Evolutionary conservation across 1,139 yeast species (phyloP).

Genomic region (Martiniozyma asiatica): DNA sequence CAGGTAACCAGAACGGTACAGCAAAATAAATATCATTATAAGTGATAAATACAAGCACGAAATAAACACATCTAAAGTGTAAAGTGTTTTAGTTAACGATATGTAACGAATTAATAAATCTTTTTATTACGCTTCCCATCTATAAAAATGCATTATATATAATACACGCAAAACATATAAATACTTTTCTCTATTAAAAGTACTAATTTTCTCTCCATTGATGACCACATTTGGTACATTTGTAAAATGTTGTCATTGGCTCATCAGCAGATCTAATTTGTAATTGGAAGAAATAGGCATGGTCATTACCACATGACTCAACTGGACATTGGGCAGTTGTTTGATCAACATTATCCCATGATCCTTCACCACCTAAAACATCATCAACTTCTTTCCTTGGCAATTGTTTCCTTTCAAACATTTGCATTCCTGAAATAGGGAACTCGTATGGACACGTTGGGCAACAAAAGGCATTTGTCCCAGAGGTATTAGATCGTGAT

Average conservation of each 20-base stretch:
- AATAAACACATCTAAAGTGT: too few species aligned
- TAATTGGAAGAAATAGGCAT: slow-evolving; percentile 92
- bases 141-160: too few species aligned
- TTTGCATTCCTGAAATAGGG: slow-evolving; percentile 69
- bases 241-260: slow-evolving; percentile 94
- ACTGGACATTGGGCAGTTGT: slow-evolving; percentile 82
- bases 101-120: too few species aligned
- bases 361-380: slow-evolving; percentile 92
- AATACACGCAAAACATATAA: too few species aligned
- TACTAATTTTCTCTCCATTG: slow-evolving; percentile 93
- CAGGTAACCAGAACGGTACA: too few species aligned
- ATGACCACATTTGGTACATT: slow-evolving; percentile 83
- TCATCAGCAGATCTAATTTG: slow-evolving; percentile 90
- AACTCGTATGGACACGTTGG: slow-evolving; percentile 93
- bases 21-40: too few species aligned
- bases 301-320: slow-evolving; percentile 74
- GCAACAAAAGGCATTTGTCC: slow-evolving; percentile 52
- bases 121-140: too few species aligned
- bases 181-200: too few species aligned
- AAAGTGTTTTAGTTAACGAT: too few species aligned
- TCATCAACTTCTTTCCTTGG: slow-evolving; percentile 90
- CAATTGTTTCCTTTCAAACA: slow-evolving; percentile 73
- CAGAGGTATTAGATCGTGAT: slow-evolving; percentile 25
- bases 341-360: slow-evolving; percentile 98
- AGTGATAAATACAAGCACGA: too few species aligned